Percentiles rank a stretch among this genome's conserved stretches.
These are phyloP conservation scores for Gaertneriomyces semiglobifer DNA, from an alignment of 192 early-diverging fungal species.

Conservation along the genomic window DNA sequence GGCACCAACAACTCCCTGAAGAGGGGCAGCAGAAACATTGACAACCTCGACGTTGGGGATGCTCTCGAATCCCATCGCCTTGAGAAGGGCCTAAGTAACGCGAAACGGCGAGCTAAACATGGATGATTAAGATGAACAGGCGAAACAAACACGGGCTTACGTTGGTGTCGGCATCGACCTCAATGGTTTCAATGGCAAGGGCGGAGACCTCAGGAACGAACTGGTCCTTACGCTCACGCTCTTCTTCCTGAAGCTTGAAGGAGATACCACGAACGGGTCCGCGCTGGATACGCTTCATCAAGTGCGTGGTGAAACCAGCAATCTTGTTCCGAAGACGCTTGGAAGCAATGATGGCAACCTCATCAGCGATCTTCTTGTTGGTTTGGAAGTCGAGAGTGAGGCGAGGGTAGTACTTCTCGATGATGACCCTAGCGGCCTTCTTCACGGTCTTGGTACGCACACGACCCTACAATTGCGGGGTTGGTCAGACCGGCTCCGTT, in stretches of 20 bases:
- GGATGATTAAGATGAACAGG: neutral
- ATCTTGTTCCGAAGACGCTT: conserved; percentile 99
- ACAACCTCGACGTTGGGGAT: conserved; percentile 73
- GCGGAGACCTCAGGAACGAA: conserved; percentile 99
- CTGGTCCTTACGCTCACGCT: conserved; percentile 99
- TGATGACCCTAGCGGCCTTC: conserved; percentile 99
- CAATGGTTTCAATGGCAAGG: conserved; percentile 82
- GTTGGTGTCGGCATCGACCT: conserved; percentile 93
- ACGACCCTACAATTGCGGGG: conserved; percentile 90
- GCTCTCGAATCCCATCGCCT: conserved; percentile 93
- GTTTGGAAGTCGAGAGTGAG: conserved; percentile 99
- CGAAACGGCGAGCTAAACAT: neutral
- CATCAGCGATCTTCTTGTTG: conserved; percentile 98
- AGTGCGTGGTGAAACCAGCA: conserved; percentile 99
- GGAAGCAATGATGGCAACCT: conserved; percentile 96
- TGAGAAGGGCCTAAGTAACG: conserved; percentile 75
- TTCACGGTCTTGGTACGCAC: conserved; percentile 99
- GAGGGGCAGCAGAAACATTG: conserved; percentile 29
- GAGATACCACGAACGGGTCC: conserved; percentile 99
- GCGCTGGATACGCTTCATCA: conserved; percentile 99
- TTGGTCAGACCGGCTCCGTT: too few relatives aligned
- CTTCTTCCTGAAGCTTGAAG: conserved; percentile 99
- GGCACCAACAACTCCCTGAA: conserved; percentile 27
- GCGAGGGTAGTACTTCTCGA: conserved; percentile 99
- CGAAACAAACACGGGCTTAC: conserved; percentile 39